Evolutionary conservation across 208 protist species (phyloP).

Genomic region (Trypanosoma vivax): DNA sequence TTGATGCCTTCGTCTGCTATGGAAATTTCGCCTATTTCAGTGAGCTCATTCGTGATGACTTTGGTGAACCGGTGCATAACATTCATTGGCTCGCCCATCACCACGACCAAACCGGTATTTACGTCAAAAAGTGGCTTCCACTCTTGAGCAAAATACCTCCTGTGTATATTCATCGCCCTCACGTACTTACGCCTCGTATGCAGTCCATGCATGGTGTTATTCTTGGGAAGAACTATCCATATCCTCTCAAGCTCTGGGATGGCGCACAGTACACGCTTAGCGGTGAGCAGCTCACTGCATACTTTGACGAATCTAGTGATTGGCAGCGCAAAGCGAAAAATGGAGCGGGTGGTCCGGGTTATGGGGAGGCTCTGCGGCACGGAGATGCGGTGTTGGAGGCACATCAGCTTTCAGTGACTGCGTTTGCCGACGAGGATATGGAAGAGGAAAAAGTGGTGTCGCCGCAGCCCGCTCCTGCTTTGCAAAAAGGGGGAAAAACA

Average conservation of each 20-base stretch:
- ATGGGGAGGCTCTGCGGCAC: conserved; percentile 69
- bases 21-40: conserved; percentile 73
- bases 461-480: too few relatives aligned
- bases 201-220: conserved; percentile 79
- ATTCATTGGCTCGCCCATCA: conserved; percentile 78
- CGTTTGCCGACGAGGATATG: conserved; percentile 21
- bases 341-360: conserved; percentile 39
- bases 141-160: conserved; percentile 78
- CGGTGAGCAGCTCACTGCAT: conserved; percentile 44
- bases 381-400: conserved; percentile 41
- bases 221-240: conserved; percentile 82
- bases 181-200: conserved; percentile 81
- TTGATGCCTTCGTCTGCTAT: conserved; percentile 87
- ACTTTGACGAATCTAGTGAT: conserved; percentile 29
- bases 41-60: conserved; percentile 76
- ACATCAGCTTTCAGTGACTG: conserved; percentile 27
- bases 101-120: conserved; percentile 87
- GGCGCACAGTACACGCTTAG: conserved; percentile 51
- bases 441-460: conserved; percentile 10
- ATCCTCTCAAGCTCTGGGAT: conserved; percentile 87
- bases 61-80: conserved; percentile 72
- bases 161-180: conserved; percentile 85
- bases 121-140: conserved; percentile 87
- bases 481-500: too few relatives aligned
- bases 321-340: conserved; percentile 20